Evolutionary conservation across 1,284 basidiomycete genomes (phyloP).

Genomic region (Lignosus rhinocerotis): DNA sequence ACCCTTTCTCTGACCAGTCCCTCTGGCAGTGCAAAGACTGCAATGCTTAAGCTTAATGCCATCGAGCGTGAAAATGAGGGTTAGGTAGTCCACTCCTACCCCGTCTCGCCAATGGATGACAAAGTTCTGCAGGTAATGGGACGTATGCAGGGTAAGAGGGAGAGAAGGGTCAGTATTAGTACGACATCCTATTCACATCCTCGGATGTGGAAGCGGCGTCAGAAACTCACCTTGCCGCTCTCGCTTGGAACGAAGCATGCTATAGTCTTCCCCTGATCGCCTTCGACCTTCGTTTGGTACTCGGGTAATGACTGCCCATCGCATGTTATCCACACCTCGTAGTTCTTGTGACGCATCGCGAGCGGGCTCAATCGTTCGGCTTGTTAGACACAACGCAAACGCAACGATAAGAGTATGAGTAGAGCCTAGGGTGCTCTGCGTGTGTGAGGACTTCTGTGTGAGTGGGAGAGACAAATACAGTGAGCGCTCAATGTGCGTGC

Average conservation of each 20-base stretch:
- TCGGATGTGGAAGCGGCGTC: too few relatives aligned
- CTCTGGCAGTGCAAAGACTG: background rate
- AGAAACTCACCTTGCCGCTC: conserved; percentile 15
- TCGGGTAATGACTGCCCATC: conserved; percentile 9
- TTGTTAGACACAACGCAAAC: too few relatives aligned
- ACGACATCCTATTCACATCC: background rate
- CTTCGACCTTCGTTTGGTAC: conserved; percentile 2
- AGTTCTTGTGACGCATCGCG: conserved; percentile 4
- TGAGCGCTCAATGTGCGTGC: background rate
- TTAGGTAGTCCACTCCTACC: background rate
- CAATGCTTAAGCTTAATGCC: conserved; percentile 1
- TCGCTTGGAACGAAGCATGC: conserved; percentile 20
- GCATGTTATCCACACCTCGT: conserved; percentile 7
- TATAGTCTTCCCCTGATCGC: conserved; percentile 4
- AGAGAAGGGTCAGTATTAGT: too few relatives aligned
- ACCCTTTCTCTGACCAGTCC: background rate
- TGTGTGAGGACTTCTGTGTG: background rate
- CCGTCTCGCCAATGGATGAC: conserved; percentile 1
- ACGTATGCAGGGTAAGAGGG: background rate
- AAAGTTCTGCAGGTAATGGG: background rate
- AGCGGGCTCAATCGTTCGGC: background rate
- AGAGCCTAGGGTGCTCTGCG: background rate
- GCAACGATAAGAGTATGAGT: too few relatives aligned
- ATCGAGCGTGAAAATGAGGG: conserved; percentile 1
- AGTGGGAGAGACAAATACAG: background rate